Percentiles rank a stretch among this genome's conserved stretches.
Evolutionary conservation across 2,329 filamentous ascomycete species (phyloP).

Genomic region (Didymosphaeria variabile): DNA sequence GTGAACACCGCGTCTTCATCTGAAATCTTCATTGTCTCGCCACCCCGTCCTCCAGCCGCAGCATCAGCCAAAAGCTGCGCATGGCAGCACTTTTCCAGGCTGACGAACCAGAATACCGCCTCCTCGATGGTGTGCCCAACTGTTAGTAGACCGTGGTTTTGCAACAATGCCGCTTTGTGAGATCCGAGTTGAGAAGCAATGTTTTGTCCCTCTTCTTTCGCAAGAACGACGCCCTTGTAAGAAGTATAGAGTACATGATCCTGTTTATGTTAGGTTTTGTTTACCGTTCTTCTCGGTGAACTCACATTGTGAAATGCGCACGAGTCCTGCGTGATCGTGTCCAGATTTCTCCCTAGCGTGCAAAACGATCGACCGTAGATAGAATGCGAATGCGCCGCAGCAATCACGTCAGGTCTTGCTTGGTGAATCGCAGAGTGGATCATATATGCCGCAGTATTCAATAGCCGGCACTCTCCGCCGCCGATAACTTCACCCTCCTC

Average conservation of each 20-base stretch:
- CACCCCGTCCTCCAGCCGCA: slow-evolving; percentile 68
- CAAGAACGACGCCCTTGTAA: slow-evolving; percentile 64
- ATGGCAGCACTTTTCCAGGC: slow-evolving; percentile 63
- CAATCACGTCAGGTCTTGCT: slow-evolving; percentile 66
- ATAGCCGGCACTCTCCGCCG: slow-evolving; percentile 58
- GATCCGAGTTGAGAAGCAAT: slow-evolving; percentile 59
- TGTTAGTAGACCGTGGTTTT: slow-evolving; percentile 64
- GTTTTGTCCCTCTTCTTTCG: slow-evolving; percentile 62
- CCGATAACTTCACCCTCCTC: slow-evolving; percentile 69
- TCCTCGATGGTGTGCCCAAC: slow-evolving; percentile 61
- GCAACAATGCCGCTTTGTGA: slow-evolving; percentile 62
- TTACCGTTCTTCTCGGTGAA: not conserved
- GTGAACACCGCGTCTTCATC: slow-evolving; percentile 75
- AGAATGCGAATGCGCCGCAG: slow-evolving; percentile 67
- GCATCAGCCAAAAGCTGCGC: slow-evolving; percentile 64
- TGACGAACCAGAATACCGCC: slow-evolving; percentile 63
- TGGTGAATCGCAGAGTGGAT: slow-evolving; percentile 68
- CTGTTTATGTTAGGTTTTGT: slow-evolving; percentile 43
- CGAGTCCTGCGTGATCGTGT: slow-evolving; percentile 67
- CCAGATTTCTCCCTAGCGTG: slow-evolving; percentile 66
- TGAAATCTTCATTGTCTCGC: slow-evolving; percentile 71
- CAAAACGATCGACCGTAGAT: slow-evolving; percentile 70
- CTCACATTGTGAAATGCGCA: slow-evolving; percentile 60
- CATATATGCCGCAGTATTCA: slow-evolving; percentile 63
- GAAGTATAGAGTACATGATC: slow-evolving; percentile 62